Conservation (phyloP, 2,329 filamentous ascomycete species). For the Apiospora marii region DNA sequence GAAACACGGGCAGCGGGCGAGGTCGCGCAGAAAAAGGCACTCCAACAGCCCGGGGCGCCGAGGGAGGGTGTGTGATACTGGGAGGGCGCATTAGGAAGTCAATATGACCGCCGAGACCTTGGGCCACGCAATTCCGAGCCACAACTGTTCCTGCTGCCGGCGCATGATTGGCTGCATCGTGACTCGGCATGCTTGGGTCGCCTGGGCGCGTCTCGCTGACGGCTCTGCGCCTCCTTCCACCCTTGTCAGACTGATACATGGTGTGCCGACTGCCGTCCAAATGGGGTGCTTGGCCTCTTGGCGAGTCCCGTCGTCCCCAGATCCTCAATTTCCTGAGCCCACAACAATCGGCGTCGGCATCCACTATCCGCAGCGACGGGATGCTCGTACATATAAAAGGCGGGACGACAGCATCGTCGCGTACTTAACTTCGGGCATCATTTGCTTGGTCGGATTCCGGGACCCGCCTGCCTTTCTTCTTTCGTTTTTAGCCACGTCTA, state of each 20-base stretch:
- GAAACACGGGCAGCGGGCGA: background rate
- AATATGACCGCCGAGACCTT: conserved; percentile 17
- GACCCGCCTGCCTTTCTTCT: background rate
- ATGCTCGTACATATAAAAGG: background rate
- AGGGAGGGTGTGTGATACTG: conserved; percentile 4
- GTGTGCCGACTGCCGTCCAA: background rate
- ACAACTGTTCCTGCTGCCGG: conserved; percentile 3
- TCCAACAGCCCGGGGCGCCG: conserved; percentile 3
- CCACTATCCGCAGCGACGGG: conserved; percentile 12
- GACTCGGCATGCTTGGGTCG: conserved; percentile 16
- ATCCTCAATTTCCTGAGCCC: conserved; percentile 8
- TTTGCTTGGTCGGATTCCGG: background rate
- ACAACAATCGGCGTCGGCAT: conserved; percentile 11
- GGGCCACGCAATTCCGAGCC: conserved; percentile 7
- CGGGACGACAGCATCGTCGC: background rate
- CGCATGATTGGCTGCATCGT: conserved; percentile 14
- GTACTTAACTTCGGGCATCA: background rate
- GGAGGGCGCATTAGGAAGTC: background rate
- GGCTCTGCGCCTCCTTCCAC: conserved; percentile 2
- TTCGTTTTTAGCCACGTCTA: too few species aligned
- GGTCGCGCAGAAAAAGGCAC: background rate
- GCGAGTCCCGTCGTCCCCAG: background rate
- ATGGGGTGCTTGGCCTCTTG: conserved; percentile 3
- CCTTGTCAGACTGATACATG: conserved; percentile 11
- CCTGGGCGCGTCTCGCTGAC: conserved; percentile 16